These are phyloP conservation scores for Fusarium kyushuense DNA, from an alignment of 2,329 filamentous ascomycete genomes.

Conservation along the genomic window DNA sequence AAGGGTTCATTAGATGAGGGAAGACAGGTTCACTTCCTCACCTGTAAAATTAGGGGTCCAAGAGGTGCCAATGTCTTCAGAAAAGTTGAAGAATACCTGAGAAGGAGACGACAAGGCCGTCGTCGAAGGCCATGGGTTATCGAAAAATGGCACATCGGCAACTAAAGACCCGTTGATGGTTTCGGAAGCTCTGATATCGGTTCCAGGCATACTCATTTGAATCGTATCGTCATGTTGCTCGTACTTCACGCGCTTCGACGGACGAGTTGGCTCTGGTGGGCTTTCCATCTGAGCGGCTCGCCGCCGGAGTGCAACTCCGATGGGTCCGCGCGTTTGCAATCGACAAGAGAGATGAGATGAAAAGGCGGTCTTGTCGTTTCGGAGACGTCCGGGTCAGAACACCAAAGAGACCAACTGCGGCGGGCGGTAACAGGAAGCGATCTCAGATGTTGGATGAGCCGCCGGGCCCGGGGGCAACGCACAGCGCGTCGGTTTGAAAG, in stretches of 20 bases:
- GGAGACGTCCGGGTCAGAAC: conserved; percentile 42
- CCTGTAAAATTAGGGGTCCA: conserved; percentile 41
- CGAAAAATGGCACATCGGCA: conserved; percentile 36
- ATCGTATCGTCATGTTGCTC: conserved; percentile 35
- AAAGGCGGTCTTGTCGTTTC: conserved; percentile 38
- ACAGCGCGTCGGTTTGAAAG: conserved; percentile 39
- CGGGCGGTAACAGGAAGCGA: conserved; percentile 34
- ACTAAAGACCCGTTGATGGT: conserved; percentile 25
- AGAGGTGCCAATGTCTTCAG: conserved; percentile 35
- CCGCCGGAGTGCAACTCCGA: conserved; percentile 34
- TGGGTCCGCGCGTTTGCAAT: conserved; percentile 34
- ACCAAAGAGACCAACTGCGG: conserved; percentile 26
- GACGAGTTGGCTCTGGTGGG: conserved; percentile 44
- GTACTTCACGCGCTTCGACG: conserved; percentile 48
- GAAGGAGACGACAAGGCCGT: conserved; percentile 40
- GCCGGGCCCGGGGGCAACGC: conserved; percentile 37
- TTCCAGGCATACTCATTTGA: conserved; percentile 30
- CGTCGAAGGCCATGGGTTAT: conserved; percentile 36
- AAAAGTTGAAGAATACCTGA: conserved; percentile 37
- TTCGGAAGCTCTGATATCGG: conserved; percentile 24
- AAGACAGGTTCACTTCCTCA: conserved; percentile 39
- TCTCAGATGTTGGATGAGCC: conserved; percentile 32
- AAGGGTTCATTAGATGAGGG: conserved; percentile 13
- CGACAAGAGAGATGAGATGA: conserved; percentile 42
- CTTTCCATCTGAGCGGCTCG: conserved; percentile 44